Evolutionary conservation across 2,329 filamentous ascomycete species (phyloP).

Genomic region (Diplodia mutila): DNA sequence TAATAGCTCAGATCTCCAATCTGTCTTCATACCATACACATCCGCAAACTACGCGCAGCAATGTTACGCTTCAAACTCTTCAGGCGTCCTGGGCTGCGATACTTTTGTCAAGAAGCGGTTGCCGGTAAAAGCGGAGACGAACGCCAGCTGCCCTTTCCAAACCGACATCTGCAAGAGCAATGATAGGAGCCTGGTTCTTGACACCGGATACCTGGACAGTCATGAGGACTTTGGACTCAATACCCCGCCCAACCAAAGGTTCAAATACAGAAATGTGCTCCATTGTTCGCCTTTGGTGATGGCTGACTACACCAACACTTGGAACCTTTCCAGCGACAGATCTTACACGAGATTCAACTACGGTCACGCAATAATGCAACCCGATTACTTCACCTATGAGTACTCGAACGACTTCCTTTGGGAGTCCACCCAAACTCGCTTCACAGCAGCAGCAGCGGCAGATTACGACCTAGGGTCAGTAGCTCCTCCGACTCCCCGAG

Average conservation of each 20-base stretch:
- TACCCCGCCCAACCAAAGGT: neutral
- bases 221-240: neutral
- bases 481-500: too few relatives aligned
- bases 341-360: neutral
- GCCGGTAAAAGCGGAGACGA: neutral
- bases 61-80: conserved; percentile 11
- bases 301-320: neutral
- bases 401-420: neutral
- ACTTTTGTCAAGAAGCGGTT: neutral
- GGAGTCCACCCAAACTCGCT: neutral
- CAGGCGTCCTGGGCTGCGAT: neutral
- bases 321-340: neutral
- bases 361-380: neutral
- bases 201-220: neutral
- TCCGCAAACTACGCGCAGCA: conserved; percentile 1
- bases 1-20: neutral
- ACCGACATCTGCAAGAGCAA: neutral
- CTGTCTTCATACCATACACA: neutral
- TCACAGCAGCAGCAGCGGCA: neutral
- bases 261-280: neutral
- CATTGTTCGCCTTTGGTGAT: neutral
- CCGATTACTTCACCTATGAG: neutral
- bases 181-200: neutral
- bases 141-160: neutral
- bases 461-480: neutral